These are phyloP conservation scores for Rasamsonia emersonii DNA, from an alignment of 2,329 filamentous ascomycete genomes.

Conservation along the genomic window DNA sequence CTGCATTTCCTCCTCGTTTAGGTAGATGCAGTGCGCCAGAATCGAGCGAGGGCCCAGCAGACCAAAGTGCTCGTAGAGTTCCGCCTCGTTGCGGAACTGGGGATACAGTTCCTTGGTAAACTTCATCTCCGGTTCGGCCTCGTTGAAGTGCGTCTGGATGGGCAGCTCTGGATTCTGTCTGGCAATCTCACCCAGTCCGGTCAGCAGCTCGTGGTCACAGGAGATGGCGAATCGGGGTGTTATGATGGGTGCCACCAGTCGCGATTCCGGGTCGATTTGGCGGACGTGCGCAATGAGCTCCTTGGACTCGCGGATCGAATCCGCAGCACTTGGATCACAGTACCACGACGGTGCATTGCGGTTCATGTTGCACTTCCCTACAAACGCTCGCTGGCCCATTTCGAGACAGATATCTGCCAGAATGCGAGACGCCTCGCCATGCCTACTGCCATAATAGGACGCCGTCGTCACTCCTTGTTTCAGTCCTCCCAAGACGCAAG, in stretches of 20 bases:
- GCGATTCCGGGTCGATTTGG: slow-evolving; percentile 35
- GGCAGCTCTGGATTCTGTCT: slow-evolving; percentile 40
- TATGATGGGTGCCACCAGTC: slow-evolving; percentile 43
- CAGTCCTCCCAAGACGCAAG: slow-evolving; percentile 50
- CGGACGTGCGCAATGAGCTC: slow-evolving; percentile 44
- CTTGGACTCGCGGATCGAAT: slow-evolving; percentile 43
- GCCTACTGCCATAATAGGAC: slow-evolving; percentile 27
- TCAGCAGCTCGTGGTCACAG: slow-evolving; percentile 47
- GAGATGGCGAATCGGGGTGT: slow-evolving; percentile 56
- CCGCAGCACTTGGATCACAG: slow-evolving; percentile 38
- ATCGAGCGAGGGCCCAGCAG: slow-evolving; percentile 50
- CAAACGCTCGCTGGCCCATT: slow-evolving; percentile 26
- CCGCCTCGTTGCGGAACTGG: slow-evolving; percentile 47
- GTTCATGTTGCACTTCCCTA: slow-evolving; percentile 32
- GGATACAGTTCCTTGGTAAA: slow-evolving; percentile 51
- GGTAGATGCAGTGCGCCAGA: slow-evolving; percentile 58
- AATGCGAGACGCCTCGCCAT: slow-evolving; percentile 21
- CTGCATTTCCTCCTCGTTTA: slow-evolving; percentile 48
- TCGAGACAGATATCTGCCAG: slow-evolving; percentile 25
- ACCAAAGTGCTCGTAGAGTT: slow-evolving; percentile 50
- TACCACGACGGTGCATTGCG: slow-evolving; percentile 43
- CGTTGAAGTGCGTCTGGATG: slow-evolving; percentile 61
- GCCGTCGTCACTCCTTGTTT: slow-evolving; percentile 40
- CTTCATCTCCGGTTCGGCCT: slow-evolving; percentile 52
- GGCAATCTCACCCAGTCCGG: slow-evolving; percentile 48